Evolutionary conservation across 768 basidiomycete genomes (phyloP).

Genomic region (Suillus spraguei): DNA sequence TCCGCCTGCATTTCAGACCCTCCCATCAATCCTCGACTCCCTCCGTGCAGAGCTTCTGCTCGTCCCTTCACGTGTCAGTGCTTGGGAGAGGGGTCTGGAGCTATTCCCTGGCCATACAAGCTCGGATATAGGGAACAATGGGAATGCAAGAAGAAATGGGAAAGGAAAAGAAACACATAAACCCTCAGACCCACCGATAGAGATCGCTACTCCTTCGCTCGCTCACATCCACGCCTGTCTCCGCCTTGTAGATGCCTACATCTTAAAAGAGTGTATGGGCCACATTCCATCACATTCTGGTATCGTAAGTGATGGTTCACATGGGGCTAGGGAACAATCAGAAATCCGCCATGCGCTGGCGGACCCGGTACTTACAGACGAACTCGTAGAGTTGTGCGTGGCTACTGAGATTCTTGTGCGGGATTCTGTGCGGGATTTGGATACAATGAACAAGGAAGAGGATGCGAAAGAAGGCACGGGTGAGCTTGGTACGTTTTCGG

Average conservation of each 20-base stretch:
- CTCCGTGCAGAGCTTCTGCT: slow-evolving; percentile 41
- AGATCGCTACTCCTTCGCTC: slow-evolving; percentile 34
- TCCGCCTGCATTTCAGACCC: slow-evolving; percentile 25
- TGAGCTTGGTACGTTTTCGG: slow-evolving; percentile 4
- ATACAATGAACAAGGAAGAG: background rate
- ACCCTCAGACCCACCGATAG: background rate
- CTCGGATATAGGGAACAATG: slow-evolving; percentile 15
- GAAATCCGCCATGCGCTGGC: background rate
- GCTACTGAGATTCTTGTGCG: slow-evolving; percentile 3
- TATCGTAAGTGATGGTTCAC: slow-evolving; percentile 14
- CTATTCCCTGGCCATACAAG: slow-evolving; percentile 34
- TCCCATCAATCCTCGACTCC: slow-evolving; percentile 32
- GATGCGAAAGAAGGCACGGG: background rate
- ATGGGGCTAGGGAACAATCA: slow-evolving; percentile 18
- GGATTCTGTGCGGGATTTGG: background rate
- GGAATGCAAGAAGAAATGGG: background rate
- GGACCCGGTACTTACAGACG: background rate
- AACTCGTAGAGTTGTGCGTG: slow-evolving; percentile 3
- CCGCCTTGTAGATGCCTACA: slow-evolving; percentile 60
- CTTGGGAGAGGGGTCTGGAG: slow-evolving; percentile 43
- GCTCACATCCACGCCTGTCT: slow-evolving; percentile 58
- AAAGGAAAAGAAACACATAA: slow-evolving; percentile 3
- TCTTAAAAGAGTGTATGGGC: slow-evolving; percentile 57
- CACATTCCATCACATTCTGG: slow-evolving; percentile 16
- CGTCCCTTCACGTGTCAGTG: slow-evolving; percentile 39